Base-by-base conservation (phyloP, 768 basidiomycete genomes). In the Pisolithus microcarpus region DNA sequence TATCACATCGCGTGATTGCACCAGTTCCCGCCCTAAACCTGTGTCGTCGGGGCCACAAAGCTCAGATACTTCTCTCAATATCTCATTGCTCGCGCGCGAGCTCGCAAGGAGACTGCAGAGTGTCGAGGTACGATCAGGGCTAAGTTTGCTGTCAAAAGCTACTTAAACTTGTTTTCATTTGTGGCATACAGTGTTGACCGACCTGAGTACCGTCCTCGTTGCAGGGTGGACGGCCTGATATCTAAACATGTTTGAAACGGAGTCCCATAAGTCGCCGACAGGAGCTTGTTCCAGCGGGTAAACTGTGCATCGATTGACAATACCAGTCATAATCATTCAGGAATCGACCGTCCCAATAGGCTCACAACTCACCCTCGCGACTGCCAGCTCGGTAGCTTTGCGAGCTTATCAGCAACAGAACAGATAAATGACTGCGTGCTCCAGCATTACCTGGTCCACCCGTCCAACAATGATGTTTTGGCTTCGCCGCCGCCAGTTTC, bases 11-110 rank as follows among this genome's bases (percentile, higher is more conserved):
- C 93, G 81, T 28, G 81, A 73, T 16, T 71, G 62, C 2, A 96
- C 65, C 24, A 96, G 75, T 38, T 87, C 78, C 68, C 78, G 78
- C 7, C 86, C 81, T 31, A 92, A 70, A 24, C 90, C 89, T 44
- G 97, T 80, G 16, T 85, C 78, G 46, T 95, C 88, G 63, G 84
- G 90, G 2, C 93, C 95, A 43, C 94, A 64, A 9, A 89, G 70
- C 53, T 96, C 93, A 7, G 78, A 79, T 9, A 97, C 64, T 57
- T 90, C 85, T 24, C 71, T 79, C 24, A 90, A 87, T 28, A 96
- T 85, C 19, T 78, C 80, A 28, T 92, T 88, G 56, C 85, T 75
- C 5, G 72, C 68, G 37, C 71, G 72, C 21, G 69, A 56, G 6
- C 80, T 80, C 1, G 75, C 73, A 15, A 89, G 67, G 34, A 78